Base-by-base conservation (phyloP, 768 basidiomycete species). In the Russula dissimulans region DNA sequence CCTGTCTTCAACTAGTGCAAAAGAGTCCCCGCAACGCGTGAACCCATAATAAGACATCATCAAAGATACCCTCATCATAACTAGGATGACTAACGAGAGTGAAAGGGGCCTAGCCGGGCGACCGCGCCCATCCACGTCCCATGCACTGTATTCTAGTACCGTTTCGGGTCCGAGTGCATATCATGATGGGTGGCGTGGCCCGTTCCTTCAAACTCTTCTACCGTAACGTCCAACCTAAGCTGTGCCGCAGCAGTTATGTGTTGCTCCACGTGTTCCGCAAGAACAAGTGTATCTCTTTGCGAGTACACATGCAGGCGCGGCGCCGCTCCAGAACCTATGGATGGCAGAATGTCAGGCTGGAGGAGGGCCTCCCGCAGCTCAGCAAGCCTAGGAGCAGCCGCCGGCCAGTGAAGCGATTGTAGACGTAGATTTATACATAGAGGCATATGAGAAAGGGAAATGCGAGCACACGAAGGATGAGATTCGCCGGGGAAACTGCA, bases 271-370 rank as follows among this genome's bases (percentile, higher is more conserved):
- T 59, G 57, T 12, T 34, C 10, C 26, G 61, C 22, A 2, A 45
- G 34, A 22, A 61, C 64, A 51, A 67, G 53, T n/a, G 46, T 9
- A 46, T 67, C 66, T 43, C 60, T 56, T 45, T 66, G 57, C 22
- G 63, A 65, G 39, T 56, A 64, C 34, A 66, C 59, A 39, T 65
- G 62, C 60, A 67, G 45, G n/a, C 65, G 60, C 12, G 64, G 61
- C 0, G 59, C 26, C 18, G 41, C 44, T 26, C 57, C 62, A 1
- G 45, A 1, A 56, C 36, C 42, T 22, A 48, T 45, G 29, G 38
- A 38, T 29, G 63, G 66, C 7, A 65, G 45, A 34, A 67, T 50
- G 18, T 62, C 45, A 10, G 63, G 60, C 18, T 60, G 55, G 48
- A 64, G 58, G 45, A 66, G 63, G 32, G 53, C 44, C 4, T 43